phyloP scores from a whole-genome alignment of 2,329 filamentous ascomycete species.

The Sarocladiaceae sp. region DNA sequence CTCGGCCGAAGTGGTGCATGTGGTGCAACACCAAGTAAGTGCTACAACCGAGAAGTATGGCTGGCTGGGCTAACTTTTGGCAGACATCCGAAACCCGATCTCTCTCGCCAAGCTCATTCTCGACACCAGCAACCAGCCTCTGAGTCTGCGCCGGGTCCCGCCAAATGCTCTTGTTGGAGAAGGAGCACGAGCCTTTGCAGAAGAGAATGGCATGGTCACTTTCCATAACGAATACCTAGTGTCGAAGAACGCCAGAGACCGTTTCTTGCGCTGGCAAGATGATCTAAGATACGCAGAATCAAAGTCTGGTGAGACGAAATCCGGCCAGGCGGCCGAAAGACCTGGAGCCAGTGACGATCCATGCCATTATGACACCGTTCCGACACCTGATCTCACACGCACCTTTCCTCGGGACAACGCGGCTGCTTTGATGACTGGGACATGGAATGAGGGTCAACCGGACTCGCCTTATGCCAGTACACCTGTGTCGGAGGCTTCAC shows the following conservation, averaged over 20 bases:
- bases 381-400: slow-evolving; percentile 17
- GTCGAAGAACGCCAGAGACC: slow-evolving; percentile 73
- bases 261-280: slow-evolving; percentile 73
- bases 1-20: slow-evolving; percentile 87
- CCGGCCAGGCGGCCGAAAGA: slow-evolving; percentile 12
- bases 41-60: not conserved
- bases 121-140: slow-evolving; percentile 67
- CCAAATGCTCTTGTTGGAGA: slow-evolving; percentile 86
- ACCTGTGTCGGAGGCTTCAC: slow-evolving; percentile 18
- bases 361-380: not conserved
- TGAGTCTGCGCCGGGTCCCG: slow-evolving; percentile 85
- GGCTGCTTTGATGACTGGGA: slow-evolving; percentile 50
- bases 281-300: slow-evolving; percentile 63
- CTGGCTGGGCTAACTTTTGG: slow-evolving; percentile 12
- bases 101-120: slow-evolving; percentile 79
- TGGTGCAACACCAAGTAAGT: slow-evolving; percentile 83
- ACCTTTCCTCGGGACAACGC: slow-evolving; percentile 40
- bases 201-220: slow-evolving; percentile 68
- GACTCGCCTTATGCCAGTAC: slow-evolving; percentile 45
- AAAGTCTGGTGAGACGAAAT: slow-evolving; percentile 29
- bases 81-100: slow-evolving; percentile 91
- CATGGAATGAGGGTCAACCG: slow-evolving; percentile 61
- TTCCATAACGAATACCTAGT: slow-evolving; percentile 73
- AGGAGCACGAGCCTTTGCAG: slow-evolving; percentile 83
- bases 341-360: slow-evolving; percentile 28